These are phyloP conservation scores for Ganoderma lingzhi DNA, from an alignment of 1,284 basidiomycete species.

Conservation along the genomic window DNA sequence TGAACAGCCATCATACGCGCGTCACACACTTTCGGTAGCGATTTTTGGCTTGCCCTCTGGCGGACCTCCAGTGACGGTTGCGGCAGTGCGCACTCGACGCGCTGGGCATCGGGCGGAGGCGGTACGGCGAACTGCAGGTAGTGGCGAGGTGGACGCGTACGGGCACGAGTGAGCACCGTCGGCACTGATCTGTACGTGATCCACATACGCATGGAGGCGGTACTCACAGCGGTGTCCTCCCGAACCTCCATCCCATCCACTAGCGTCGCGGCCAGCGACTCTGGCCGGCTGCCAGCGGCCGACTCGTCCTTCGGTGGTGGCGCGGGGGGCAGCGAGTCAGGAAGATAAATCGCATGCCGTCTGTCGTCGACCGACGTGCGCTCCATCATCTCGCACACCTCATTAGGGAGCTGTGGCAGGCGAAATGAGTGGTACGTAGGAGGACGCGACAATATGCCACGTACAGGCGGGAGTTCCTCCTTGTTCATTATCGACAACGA, in stretches of 20 bases:
- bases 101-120: slow-evolving; percentile 22
- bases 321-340: slow-evolving; percentile 16
- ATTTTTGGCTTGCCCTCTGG: slow-evolving; percentile 30
- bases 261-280: slow-evolving; percentile 22
- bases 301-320: slow-evolving; percentile 23
- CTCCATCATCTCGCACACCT: slow-evolving; percentile 58
- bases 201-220: slow-evolving; percentile 20
- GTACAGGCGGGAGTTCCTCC: slow-evolving; percentile 54
- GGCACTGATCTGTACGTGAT: slow-evolving; percentile 18
- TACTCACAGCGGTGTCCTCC: slow-evolving; percentile 24
- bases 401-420: slow-evolving; percentile 54
- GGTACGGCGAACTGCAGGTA: slow-evolving; percentile 28
- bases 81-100: slow-evolving; percentile 19
- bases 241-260: slow-evolving; percentile 41
- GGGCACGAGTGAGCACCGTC: slow-evolving; percentile 17
- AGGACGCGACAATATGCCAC: slow-evolving; percentile 29
- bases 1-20: slow-evolving; percentile 6
- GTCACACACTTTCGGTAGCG: slow-evolving; percentile 29
- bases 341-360: slow-evolving; percentile 34
- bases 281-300: slow-evolving; percentile 17
- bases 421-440: slow-evolving; percentile 22
- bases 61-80: slow-evolving; percentile 15
- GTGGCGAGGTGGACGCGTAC: slow-evolving; percentile 18
- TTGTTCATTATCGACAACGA: slow-evolving; percentile 40
- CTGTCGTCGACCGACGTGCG: slow-evolving; percentile 44